phyloP scores from a whole-genome alignment of 345 rosid genomes.

The Euphorbia pulcherrima region DNA sequence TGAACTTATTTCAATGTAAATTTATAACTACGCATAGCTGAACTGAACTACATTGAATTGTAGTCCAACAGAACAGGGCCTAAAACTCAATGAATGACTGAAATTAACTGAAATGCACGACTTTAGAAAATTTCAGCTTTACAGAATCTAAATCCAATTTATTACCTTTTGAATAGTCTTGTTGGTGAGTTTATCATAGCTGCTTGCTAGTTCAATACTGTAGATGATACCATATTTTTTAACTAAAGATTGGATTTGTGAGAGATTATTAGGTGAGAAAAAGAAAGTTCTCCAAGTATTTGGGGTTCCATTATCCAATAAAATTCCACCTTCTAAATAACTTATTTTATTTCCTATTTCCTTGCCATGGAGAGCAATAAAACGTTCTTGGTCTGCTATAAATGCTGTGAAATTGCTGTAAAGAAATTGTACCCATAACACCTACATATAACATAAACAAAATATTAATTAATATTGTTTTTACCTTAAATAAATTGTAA shows the following conservation, averaged over 20 bases:
- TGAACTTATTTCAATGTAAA: too few relatives aligned
- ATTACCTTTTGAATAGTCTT: neutral
- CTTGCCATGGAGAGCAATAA: constrained; percentile 1
- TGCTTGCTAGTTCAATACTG: constrained; percentile 16
- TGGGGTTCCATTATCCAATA: constrained; percentile 26
- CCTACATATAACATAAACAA: constrained; percentile 3
- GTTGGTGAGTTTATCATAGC: neutral
- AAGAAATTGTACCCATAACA: constrained; percentile 17
- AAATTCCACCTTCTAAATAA: constrained; percentile 25
- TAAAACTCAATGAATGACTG: too few relatives aligned
- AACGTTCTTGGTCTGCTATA: constrained; percentile 18
- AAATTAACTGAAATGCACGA: too few relatives aligned
- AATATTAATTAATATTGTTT: too few relatives aligned
- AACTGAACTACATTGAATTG: too few relatives aligned
- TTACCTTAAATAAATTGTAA: too few relatives aligned
- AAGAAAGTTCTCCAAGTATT: constrained; percentile 20
- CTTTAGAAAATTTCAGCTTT: too few relatives aligned
- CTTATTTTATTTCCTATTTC: neutral
- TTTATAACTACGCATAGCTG: too few relatives aligned
- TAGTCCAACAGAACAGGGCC: too few relatives aligned
- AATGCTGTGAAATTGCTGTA: constrained; percentile 24
- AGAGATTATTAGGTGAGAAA: constrained; percentile 8
- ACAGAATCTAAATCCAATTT: too few relatives aligned
- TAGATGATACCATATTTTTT: constrained; percentile 22
- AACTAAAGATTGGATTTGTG: constrained; percentile 15